Conservation (phyloP, 2,329 filamentous ascomycete species). For the Dactylella cylindrospora region DNA sequence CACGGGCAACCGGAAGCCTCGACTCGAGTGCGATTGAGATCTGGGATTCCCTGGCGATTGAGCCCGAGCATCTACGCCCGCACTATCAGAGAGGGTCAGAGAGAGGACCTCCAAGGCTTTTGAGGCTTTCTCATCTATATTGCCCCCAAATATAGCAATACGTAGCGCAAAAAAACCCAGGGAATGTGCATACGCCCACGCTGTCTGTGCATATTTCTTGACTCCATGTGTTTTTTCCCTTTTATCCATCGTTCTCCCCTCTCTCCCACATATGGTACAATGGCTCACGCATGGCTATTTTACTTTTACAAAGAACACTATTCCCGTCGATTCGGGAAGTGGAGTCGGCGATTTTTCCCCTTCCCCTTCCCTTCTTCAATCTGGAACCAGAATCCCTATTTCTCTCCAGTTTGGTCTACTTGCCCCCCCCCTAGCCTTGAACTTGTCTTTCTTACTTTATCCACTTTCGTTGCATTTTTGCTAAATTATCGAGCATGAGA, state of each 20-base stretch:
- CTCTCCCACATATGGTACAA: too few species aligned
- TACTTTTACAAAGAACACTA: not conserved
- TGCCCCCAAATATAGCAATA: conserved; percentile 23
- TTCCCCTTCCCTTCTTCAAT: conserved; percentile 20
- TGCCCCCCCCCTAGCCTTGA: too few species aligned
- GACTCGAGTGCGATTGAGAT: too few species aligned
- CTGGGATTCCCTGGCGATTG: too few species aligned
- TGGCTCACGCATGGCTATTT: not conserved
- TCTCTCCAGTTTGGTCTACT: too few species aligned
- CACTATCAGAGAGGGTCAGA: not conserved
- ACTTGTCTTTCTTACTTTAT: too few species aligned
- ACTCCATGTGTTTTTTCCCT: conserved; percentile 20
- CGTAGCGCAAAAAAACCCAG: too few species aligned
- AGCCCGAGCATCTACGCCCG: too few species aligned
- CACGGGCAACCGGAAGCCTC: too few species aligned
- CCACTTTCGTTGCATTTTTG: too few species aligned
- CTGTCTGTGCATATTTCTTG: conserved; percentile 13
- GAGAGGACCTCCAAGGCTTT: conserved; percentile 21
- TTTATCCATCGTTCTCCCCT: conserved; percentile 17
- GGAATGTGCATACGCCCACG: conserved; percentile 27
- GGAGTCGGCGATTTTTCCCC: conserved; percentile 42
- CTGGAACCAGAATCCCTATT: too few species aligned
- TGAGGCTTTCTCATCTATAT: conserved; percentile 26
- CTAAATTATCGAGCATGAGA: conserved; percentile 19
- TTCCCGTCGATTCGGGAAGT: conserved; percentile 43